Base-by-base conservation (phyloP, 768 basidiomycete genomes). In the Boletus speciosus region DNA sequence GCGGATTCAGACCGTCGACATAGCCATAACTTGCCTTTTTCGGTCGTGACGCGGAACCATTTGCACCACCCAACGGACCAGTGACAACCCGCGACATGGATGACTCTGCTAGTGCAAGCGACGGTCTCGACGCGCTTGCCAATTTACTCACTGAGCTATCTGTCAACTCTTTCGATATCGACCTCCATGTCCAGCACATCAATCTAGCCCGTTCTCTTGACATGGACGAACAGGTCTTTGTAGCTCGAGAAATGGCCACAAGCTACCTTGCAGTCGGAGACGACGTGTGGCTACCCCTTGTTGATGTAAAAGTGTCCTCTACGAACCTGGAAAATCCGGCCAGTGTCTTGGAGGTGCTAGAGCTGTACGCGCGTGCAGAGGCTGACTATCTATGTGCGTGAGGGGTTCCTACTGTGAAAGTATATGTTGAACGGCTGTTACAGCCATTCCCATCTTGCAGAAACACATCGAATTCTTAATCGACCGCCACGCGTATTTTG, bases 311-410 rank as follows among this genome's bases (percentile, higher is more conserved):
- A 66, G 67, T 77, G 45, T 66, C 72, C n/a, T 61, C 73, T 1
- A 74, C 77, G 2, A 74, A 86, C 58, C 51, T 86, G 21, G 73
- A 82, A n/a, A 79, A 79, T 2, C 65, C 71, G 16, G 73, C 78
- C 43, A 82, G 80, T 8, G 72, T 81, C 21, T 61, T 79, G 41
- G 82, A 83, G 42, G 63, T 92, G 38, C 68, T 90, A 54, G 74
- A 77, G 15, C 61, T 88, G 37, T 93, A 85, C 66, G 71, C 74
- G 37, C 78, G 78, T 35, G 90, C 92, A 21, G 86, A 86, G 61
- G 71, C 66, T 10, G 92, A 93, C 62, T 93, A 92, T 68, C 67
- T 93, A 35, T 93, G 92, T 93, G 68, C 64, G 90, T 78, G 31
- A 42, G 47, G 47, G 41, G 47, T 34, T 50, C n/a, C 42, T 47